These are phyloP conservation scores for Geotrichum klebahnii DNA, from an alignment of 1,139 yeast species.

Conservation along the genomic window DNA sequence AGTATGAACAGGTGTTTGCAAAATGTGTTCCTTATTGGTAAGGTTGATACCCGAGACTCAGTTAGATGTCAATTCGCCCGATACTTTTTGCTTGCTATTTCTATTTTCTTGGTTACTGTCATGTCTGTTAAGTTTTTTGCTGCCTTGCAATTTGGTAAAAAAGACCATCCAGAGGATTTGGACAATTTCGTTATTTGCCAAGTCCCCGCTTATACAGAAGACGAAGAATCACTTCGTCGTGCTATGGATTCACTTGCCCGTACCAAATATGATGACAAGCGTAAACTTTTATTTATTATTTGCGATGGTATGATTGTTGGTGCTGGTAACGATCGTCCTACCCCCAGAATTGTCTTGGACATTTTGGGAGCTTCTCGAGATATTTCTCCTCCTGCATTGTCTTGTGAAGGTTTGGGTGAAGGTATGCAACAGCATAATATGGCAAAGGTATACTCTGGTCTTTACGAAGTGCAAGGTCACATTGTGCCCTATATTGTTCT, in stretches of 20 bases:
- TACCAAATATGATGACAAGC: slow-evolving; percentile 42
- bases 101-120: slow-evolving; percentile 40
- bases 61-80: slow-evolving; percentile 42
- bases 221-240: slow-evolving; percentile 42
- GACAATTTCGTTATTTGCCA: slow-evolving; percentile 44
- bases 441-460: slow-evolving; percentile 43
- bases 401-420: slow-evolving; percentile 43
- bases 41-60: slow-evolving; percentile 41
- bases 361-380: slow-evolving; percentile 42
- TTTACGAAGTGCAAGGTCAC: slow-evolving; percentile 44
- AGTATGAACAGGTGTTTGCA: slow-evolving; percentile 38
- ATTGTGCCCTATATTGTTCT: slow-evolving; percentile 44
- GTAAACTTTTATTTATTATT: slow-evolving; percentile 41
- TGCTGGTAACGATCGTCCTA: slow-evolving; percentile 44
- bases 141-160: slow-evolving; percentile 41
- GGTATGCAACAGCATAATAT: slow-evolving; percentile 43
- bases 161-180: slow-evolving; percentile 39
- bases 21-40: slow-evolving; percentile 43
- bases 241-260: slow-evolving; percentile 45
- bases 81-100: slow-evolving; percentile 42
- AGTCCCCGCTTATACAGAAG: slow-evolving; percentile 46
- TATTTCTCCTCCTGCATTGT: slow-evolving; percentile 41
- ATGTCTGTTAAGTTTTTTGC: slow-evolving; percentile 42
- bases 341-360: slow-evolving; percentile 44
- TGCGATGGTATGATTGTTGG: slow-evolving; percentile 47